Base-by-base conservation (phyloP, 1,284 basidiomycete species). In the Austroboletus niveus region DNA sequence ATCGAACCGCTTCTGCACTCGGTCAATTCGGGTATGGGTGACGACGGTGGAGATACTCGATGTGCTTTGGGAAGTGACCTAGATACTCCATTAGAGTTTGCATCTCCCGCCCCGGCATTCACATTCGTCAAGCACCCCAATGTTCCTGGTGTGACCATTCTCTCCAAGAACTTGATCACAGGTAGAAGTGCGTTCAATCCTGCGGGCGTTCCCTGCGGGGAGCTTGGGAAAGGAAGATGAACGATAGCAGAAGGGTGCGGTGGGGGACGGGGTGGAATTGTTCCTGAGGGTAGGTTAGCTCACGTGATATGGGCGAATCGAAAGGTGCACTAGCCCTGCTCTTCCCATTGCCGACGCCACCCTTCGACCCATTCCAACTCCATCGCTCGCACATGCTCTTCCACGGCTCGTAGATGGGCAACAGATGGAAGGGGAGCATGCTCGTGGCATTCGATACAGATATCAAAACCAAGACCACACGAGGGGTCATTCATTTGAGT, bases 381-480 rank as follows among this genome's bases (percentile, higher is more conserved):
- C 60, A 86, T 69, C 64, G 73, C 77, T 51, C 66, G 73, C n/a
- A 88, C 64, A 65, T 85, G 86, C 55, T 85, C 85, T 65, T 91
- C 87, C 4, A 84, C 86, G 4, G 82, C 82, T 44, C 83, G 77
- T 22, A 90, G 67, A 57, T 86, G 81, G 20, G 79, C 73, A 0
- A 75, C 53, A 11, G 76, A 77, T 3, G 88, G 86, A 68, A 89
- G 85, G 12, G 81, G 78, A 8, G 87, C 86, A 39, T 81, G 72
- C 57, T 94, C 91, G 62, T 90, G 86, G 63, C 89, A 92, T 67
- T 94, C 91, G 55, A 95, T 82, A 68, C 91, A 94, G 38, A 95
- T 80, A 59, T 92, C 84, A 62, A 84, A 94, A 36, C 87, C 85
- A 48, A 76, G 72, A 24, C 82, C 82, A 27, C 72, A 63, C 36